phyloP scores from a whole-genome alignment of 139 green algal genomes.

The Micromonas commoda region DNA sequence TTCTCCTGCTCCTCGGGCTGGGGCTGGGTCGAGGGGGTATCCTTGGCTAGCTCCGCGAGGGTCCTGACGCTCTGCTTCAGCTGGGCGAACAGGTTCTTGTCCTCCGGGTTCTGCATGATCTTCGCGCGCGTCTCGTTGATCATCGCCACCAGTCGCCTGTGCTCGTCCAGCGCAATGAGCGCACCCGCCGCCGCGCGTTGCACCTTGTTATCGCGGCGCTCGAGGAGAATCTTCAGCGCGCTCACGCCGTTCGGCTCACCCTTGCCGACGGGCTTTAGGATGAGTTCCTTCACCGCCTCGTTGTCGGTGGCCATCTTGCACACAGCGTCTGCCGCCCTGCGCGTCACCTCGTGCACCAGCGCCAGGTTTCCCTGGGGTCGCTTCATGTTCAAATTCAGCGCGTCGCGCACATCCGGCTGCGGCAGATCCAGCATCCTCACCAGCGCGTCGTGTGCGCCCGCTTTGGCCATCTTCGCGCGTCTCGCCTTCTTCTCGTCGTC shows the following conservation, averaged over 20 bases:
- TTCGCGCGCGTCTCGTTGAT: background rate
- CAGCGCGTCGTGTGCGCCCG: no score
- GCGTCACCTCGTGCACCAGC: background rate
- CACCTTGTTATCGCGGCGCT: background rate
- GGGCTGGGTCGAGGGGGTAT: background rate
- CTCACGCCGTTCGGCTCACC: background rate
- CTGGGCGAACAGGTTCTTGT: background rate
- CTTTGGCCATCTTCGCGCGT: no score
- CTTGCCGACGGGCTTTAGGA: no score
- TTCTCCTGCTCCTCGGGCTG: conserved; percentile 39
- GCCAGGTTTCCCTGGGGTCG: no score
- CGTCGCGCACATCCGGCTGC: no score
- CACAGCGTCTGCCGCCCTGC: background rate
- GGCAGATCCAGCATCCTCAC: no score
- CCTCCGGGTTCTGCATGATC: background rate
- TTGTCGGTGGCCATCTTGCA: background rate
- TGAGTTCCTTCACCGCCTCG: background rate
- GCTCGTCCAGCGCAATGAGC: conserved; percentile 1
- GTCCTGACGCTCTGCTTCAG: background rate
- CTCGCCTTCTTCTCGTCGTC: no score
- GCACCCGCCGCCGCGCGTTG: background rate
- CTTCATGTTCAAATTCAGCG: no score
- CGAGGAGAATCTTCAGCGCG: background rate
- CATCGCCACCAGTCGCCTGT: background rate
- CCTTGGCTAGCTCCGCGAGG: conserved; percentile 64